Conservation (phyloP, 2,329 filamentous ascomycete genomes). For the Ophiostoma triangulosporum region DNA sequence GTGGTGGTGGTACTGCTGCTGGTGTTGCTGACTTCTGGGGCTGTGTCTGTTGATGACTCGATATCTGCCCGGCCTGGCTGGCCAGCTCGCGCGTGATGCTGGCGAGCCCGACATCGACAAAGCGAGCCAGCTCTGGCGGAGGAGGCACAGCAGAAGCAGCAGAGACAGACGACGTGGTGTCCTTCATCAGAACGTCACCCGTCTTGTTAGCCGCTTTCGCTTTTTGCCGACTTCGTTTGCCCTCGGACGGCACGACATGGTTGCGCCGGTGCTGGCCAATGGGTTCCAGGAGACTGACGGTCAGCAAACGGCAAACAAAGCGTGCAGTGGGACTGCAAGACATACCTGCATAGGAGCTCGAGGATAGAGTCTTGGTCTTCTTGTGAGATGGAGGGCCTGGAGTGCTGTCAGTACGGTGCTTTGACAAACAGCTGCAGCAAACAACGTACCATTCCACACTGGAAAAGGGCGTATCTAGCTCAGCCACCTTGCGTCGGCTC, state of each 20-base stretch:
- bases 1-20: background rate
- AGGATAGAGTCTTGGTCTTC: slow-evolving; percentile 51
- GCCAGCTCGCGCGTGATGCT: slow-evolving; percentile 48
- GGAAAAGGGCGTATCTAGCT: slow-evolving; percentile 53
- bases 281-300: slow-evolving; percentile 44
- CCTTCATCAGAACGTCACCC: background rate
- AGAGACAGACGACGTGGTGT: background rate
- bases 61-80: background rate
- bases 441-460: slow-evolving; percentile 41
- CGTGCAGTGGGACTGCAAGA: background rate
- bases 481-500: slow-evolving; percentile 45
- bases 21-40: background rate
- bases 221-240: slow-evolving; percentile 32
- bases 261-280: slow-evolving; percentile 47
- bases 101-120: slow-evolving; percentile 52
- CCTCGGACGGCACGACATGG: slow-evolving; percentile 44
- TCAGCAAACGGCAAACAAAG: background rate
- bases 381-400: slow-evolving; percentile 45
- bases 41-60: background rate
- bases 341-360: slow-evolving; percentile 53
- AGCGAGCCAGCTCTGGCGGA: slow-evolving; percentile 38
- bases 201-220: slow-evolving; percentile 18
- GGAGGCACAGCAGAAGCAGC: slow-evolving; percentile 18
- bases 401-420: background rate
- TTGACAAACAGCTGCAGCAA: background rate